These are phyloP conservation scores for Mimosa bimucronata DNA, from an alignment of 306 rosid species.

Conservation along the genomic window DNA sequence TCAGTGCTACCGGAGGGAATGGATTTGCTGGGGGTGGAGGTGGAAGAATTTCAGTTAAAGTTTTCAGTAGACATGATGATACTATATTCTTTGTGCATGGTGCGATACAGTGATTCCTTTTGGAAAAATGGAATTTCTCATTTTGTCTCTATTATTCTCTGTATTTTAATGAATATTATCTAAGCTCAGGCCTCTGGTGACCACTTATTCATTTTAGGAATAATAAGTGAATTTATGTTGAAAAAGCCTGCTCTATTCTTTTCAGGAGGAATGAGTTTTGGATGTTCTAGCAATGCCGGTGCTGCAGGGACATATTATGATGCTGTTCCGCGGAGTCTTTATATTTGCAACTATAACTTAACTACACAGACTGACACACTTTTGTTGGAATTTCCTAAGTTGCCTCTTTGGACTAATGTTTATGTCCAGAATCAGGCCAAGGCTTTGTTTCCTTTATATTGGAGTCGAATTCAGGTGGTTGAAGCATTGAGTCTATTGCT, in stretches of 20 bases:
- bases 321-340: constrained; percentile 89
- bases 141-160: constrained; percentile 2
- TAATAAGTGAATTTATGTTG: constrained; percentile 19
- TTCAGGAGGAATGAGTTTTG: constrained; percentile 87
- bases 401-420: constrained; percentile 93
- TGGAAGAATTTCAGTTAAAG: constrained; percentile 83
- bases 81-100: constrained; percentile 75
- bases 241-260: constrained; percentile 35
- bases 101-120: constrained; percentile 44
- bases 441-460: constrained; percentile 90
- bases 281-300: constrained; percentile 88
- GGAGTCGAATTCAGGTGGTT: constrained; percentile 98
- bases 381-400: constrained; percentile 87
- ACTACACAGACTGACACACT: constrained; percentile 92
- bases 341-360: constrained; percentile 74
- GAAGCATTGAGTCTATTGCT: constrained; percentile 33
- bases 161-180: constrained; percentile 17
- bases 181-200: constrained; percentile 12
- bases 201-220: constrained; percentile 25
- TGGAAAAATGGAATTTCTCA: constrained; percentile 12
- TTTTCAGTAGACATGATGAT: constrained; percentile 82
- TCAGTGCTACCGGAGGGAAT: constrained; percentile 84
- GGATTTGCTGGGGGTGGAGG: constrained; percentile 99
- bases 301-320: constrained; percentile 98
- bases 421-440: constrained; percentile 85